phyloP scores from a whole-genome alignment of 306 rosid genomes.

The Cercis canadensis region DNA sequence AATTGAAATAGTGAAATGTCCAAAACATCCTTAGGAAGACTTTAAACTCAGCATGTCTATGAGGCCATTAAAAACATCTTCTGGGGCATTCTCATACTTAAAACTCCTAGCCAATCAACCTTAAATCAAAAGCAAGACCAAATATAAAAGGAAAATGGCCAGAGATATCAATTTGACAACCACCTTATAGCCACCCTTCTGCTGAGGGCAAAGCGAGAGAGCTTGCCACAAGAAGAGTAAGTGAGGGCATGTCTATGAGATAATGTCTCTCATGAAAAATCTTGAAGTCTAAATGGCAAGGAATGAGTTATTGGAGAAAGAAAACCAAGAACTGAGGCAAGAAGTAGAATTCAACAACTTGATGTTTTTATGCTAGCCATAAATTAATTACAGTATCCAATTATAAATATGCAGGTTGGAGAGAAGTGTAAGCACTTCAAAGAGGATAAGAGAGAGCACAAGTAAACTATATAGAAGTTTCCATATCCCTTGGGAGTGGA shows the following conservation, averaged over 20 bases:
- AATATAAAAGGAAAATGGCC: conserved; percentile 34
- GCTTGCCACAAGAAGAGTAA: no score
- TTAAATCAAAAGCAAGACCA: conserved; percentile 62
- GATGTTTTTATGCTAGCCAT: background rate
- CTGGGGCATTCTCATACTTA: conserved; percentile 39
- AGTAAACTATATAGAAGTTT: conserved; percentile 71
- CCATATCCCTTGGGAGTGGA: conserved; percentile 92
- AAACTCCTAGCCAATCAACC: conserved; percentile 49
- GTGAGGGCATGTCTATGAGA: conserved; percentile 47
- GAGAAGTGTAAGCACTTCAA: conserved; percentile 63
- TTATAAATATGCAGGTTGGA: conserved; percentile 67
- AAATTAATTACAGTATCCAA: conserved; percentile 4
- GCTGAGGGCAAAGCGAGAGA: conserved; percentile 40
- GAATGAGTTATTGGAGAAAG: conserved; percentile 63
- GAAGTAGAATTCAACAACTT: conserved; percentile 42
- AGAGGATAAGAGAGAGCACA: conserved; percentile 74
- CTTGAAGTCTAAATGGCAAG: conserved; percentile 60
- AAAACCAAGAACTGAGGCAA: conserved; percentile 74
- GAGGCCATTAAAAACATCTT: conserved; percentile 36
- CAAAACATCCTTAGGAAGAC: conserved; percentile 43
- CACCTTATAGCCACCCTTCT: conserved; percentile 31
- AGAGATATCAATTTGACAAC: conserved; percentile 35
- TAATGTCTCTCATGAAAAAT: conserved; percentile 51
- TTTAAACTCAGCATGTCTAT: conserved; percentile 18
- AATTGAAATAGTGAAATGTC: conserved; percentile 39